Conservation (phyloP, 768 basidiomycete species). For the Neoboletus subvelutipes region DNA sequence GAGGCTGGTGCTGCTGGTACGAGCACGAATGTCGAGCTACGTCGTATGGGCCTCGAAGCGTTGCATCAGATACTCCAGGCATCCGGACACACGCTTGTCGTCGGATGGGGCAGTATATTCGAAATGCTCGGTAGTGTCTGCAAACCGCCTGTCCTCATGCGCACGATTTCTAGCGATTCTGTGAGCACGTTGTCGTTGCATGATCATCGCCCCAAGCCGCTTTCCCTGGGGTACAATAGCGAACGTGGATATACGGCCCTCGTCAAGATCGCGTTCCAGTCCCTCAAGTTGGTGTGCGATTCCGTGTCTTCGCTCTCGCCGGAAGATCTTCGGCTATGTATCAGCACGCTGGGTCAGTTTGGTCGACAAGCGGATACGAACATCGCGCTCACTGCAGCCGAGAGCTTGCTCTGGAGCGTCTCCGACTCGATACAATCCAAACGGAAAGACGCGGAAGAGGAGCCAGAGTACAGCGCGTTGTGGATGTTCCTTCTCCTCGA, state of each 20-base stretch:
- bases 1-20: conserved; percentile 44
- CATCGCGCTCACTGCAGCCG: conserved; percentile 91
- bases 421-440: conserved; percentile 93
- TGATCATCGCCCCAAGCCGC: conserved; percentile 39
- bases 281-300: conserved; percentile 91
- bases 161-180: conserved; percentile 42
- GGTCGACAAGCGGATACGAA: conserved; percentile 94
- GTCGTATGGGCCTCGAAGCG: conserved; percentile 86
- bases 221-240: conserved; percentile 54
- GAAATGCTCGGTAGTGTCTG: conserved; percentile 90
- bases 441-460: conserved; percentile 61
- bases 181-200: conserved; percentile 42
- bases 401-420: conserved; percentile 92
- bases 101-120: conserved; percentile 94
- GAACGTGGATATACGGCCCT: conserved; percentile 73
- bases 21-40: conserved; percentile 66
- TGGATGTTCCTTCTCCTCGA: conserved; percentile 93
- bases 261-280: conserved; percentile 93
- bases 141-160: conserved; percentile 44
- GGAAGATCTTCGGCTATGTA: conserved; percentile 82
- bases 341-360: conserved; percentile 87
- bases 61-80: conserved; percentile 88
- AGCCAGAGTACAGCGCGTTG: conserved; percentile 73
- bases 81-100: conserved; percentile 86
- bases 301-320: conserved; percentile 80